phyloP scores from a whole-genome alignment of 352 stramenopile genomes.

The Phytophthora parvispora region DNA sequence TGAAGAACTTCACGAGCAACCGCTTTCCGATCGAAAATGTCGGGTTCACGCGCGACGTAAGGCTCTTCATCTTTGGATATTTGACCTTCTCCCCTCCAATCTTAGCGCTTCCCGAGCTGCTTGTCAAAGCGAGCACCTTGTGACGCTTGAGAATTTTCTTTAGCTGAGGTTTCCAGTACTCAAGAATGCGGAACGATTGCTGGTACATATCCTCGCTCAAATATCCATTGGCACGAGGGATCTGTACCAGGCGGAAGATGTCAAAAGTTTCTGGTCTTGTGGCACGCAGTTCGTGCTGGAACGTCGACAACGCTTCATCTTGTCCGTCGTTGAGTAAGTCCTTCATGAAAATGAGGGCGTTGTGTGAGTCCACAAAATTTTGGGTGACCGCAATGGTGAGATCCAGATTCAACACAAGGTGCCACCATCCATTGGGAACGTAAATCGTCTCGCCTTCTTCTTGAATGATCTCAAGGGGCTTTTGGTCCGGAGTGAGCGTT shows the following conservation, averaged over 20 bases:
- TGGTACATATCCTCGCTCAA: conserved; percentile 72
- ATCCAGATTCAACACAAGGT: conserved; percentile 97
- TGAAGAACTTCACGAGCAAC: conserved; percentile 87
- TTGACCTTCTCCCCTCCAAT: conserved; percentile 30
- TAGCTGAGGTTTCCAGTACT: conserved; percentile 69
- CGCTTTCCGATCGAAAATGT: conserved; percentile 74
- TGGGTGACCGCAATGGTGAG: conserved; percentile 96
- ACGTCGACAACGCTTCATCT: conserved; percentile 60
- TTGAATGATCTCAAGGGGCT: conserved; percentile 89
- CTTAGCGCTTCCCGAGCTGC: neutral
- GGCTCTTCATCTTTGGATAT: conserved; percentile 57
- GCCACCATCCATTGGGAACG: conserved; percentile 98
- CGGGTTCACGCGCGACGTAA: conserved; percentile 85
- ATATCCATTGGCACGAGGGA: conserved; percentile 67
- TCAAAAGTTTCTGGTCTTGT: conserved; percentile 69
- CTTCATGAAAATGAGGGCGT: conserved; percentile 77
- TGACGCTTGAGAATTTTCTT: conserved; percentile 70
- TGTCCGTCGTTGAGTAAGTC: conserved; percentile 75
- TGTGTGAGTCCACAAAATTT: conserved; percentile 95
- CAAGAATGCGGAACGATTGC: conserved; percentile 61
- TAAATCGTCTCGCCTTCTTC: conserved; percentile 97
- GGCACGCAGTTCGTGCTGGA: conserved; percentile 62
- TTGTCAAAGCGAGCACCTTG: conserved; percentile 32
- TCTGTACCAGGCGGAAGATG: conserved; percentile 71
- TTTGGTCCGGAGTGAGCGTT: conserved; percentile 75